Evolutionary conservation across 2,329 filamentous ascomycete species (phyloP).

Genomic region (Capronia epimyces): DNA sequence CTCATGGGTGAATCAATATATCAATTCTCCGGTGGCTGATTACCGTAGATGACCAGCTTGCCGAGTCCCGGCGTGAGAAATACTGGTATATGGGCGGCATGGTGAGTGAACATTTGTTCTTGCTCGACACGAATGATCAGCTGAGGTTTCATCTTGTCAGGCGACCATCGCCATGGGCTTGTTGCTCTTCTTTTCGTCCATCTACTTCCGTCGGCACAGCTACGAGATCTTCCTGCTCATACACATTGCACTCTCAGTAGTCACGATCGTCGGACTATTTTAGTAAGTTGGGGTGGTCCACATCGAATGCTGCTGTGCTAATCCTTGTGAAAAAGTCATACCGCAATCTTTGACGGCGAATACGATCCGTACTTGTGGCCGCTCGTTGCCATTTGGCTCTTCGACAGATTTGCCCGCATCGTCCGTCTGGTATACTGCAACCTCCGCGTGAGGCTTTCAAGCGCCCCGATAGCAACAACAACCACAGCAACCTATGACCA

Average conservation of each 20-base stretch:
- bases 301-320: background rate
- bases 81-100: constrained; percentile 41
- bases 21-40: constrained; percentile 1
- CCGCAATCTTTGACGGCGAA: constrained; percentile 43
- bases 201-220: constrained; percentile 41
- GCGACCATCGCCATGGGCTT: constrained; percentile 36
- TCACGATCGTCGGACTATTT: constrained; percentile 45
- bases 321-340: constrained; percentile 37
- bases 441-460: constrained; percentile 33
- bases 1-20: background rate
- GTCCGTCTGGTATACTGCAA: constrained; percentile 43
- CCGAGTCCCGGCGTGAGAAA: constrained; percentile 30
- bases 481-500: constrained; percentile 42
- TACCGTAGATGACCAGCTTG: constrained; percentile 7
- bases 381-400: constrained; percentile 44
- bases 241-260: constrained; percentile 38
- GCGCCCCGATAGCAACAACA: constrained; percentile 33
- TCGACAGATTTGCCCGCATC: constrained; percentile 45
- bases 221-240: constrained; percentile 43
- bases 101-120: constrained; percentile 17
- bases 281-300: constrained; percentile 35
- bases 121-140: background rate
- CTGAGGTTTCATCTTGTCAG: constrained; percentile 5
- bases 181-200: constrained; percentile 42
- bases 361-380: constrained; percentile 51